Base-by-base conservation (phyloP, 257 asterid genomes). In the Eucommia ulmoides region DNA sequence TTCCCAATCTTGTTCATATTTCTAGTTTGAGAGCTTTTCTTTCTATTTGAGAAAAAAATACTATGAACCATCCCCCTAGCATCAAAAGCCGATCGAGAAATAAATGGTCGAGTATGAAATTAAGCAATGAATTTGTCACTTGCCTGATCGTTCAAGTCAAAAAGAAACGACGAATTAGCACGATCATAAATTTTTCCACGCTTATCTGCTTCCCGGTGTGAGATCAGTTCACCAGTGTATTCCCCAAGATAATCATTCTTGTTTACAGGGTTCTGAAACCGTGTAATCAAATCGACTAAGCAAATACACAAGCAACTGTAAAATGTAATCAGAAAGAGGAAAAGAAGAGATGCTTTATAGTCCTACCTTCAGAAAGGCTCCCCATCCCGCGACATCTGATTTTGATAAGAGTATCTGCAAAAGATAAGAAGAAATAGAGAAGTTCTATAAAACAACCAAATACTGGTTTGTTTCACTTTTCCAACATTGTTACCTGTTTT, bases 371-470 rank as follows among this genome's bases (percentile, higher is more conserved):
- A 82, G 64, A 77, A 88, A 88, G 44, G 97, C 97, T 65, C 97
- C 97, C 97, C 94, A 88, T 49, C 97, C 97, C 56, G 97, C 81
- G 53, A 88, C 83, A 58, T 84, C 95, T 17, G 97, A 88, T 68
- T 65, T 88, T 46, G 79, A 70, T 66, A 88, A 67, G 65, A 88
- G 87, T 56, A 88, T 82, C 97, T 88, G 57, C 22, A 23, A 20
- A 9, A 46, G 24, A 41, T 23, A 26, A 26, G 24, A 20, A 24
- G 51, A 15, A 14, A 20, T 11, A 25, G 2, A 55, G 7, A 51
- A 16, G 23, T 8, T 16, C 56, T 20, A 3, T 33, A 53, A 20
- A n/a, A n/a, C n/a, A n/a, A n/a, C n/a, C n/a, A n/a, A n/a, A n/a
- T n/a, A n/a, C n/a, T n/a, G n/a, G n/a, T n/a, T n/a, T n/a, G n/a